Percentiles rank a stretch among this genome's conserved stretches.
These are phyloP conservation scores for Pyrus hybrid DNA, from an alignment of 331 rosid species.

Conservation along the genomic window DNA sequence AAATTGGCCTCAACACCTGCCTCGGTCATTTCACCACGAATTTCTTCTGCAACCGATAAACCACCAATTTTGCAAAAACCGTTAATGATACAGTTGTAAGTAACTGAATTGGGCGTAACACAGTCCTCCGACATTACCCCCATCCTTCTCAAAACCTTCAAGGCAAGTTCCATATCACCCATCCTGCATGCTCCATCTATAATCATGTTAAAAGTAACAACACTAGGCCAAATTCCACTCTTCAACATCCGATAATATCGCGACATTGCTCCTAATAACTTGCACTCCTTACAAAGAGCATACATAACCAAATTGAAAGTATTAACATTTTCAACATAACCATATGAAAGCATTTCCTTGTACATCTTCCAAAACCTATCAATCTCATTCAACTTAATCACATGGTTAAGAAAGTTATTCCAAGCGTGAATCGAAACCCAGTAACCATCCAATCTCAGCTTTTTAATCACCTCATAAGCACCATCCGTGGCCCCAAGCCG, in stretches of 20 bases:
- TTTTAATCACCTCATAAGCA: constrained; percentile 41
- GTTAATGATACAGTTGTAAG: constrained; percentile 44
- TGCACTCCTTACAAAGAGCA: constrained; percentile 47
- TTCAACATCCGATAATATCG: constrained; percentile 44
- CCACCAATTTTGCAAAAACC: constrained; percentile 47
- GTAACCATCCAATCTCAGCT: constrained; percentile 20
- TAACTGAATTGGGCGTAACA: constrained; percentile 33
- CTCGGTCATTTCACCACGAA: constrained; percentile 32
- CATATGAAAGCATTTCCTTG: constrained; percentile 41
- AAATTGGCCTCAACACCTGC: constrained; percentile 29
- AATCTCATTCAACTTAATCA: constrained; percentile 33
- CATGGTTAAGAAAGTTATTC: constrained; percentile 45
- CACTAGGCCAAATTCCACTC: constrained; percentile 38
- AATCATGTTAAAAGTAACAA: constrained; percentile 51
- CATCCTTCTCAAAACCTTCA: constrained; percentile 39
- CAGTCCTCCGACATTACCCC: constrained; percentile 24
- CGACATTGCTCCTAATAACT: constrained; percentile 35
- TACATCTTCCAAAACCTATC: constrained; percentile 47
- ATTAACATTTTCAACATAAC: constrained; percentile 41
- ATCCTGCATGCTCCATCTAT: constrained; percentile 42
- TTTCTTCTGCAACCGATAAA: constrained; percentile 31
- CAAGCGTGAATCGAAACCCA: constrained; percentile 52
- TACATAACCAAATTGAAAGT: constrained; percentile 46
- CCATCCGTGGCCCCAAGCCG: constrained; percentile 32
- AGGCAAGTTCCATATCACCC: constrained; percentile 39